phyloP scores from a whole-genome alignment of 2,329 filamentous ascomycete species.

The Pyricularia pennisetigena region DNA sequence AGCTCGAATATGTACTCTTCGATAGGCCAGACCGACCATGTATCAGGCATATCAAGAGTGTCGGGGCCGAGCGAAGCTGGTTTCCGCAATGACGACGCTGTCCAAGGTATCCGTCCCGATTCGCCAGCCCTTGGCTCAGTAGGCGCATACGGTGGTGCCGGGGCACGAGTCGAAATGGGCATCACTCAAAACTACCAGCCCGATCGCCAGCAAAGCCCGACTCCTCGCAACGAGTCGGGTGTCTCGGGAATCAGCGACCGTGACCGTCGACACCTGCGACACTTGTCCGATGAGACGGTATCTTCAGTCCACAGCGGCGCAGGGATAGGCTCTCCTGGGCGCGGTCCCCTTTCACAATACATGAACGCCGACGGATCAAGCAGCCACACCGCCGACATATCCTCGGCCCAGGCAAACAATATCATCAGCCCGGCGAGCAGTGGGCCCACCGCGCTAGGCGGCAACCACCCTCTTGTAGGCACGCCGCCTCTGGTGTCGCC shows the following conservation, averaged over 20 bases:
- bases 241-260: conserved; percentile 30
- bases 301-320: conserved; percentile 1
- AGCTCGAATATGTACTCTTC: conserved; percentile 20
- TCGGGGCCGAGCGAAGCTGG: conserved; percentile 3
- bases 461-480: background rate
- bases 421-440: background rate
- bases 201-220: conserved; percentile 7
- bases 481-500: conserved; percentile 4
- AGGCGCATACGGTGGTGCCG: conserved; percentile 4
- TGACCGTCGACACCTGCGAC: conserved; percentile 27
- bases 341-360: conserved; percentile 1
- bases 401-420: background rate
- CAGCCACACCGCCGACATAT: background rate
- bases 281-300: conserved; percentile 30
- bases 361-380: background rate
- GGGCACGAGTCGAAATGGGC: background rate
- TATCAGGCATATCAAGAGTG: conserved; percentile 16
- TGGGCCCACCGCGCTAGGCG: background rate
- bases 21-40: conserved; percentile 19
- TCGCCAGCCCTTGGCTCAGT: conserved; percentile 10
- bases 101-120: conserved; percentile 6
- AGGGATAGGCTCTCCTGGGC: background rate
- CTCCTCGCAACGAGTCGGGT: conserved; percentile 22
- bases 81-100: background rate
- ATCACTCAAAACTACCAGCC: conserved; percentile 1